phyloP scores from a whole-genome alignment of 768 basidiomycete genomes.

The Cytidiella melzeri region DNA sequence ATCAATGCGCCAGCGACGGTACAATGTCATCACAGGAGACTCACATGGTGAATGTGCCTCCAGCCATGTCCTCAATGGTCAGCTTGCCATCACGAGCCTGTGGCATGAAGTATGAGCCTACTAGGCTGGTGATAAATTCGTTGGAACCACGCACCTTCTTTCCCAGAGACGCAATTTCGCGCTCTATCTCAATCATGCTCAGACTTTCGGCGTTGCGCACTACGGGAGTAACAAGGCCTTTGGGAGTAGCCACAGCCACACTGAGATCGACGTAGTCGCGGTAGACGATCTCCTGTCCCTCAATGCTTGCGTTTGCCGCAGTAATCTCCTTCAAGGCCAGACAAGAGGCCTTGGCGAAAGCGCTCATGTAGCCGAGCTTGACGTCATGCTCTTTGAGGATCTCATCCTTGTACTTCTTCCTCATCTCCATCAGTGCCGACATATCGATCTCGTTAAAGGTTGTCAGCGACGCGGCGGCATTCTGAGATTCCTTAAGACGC shows the following conservation, averaged over 20 bases:
- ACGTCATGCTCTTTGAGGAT: conserved; percentile 89
- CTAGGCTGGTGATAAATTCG: neutral
- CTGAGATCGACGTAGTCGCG: conserved; percentile 89
- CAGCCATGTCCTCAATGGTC: conserved; percentile 96
- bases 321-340: conserved; percentile 90
- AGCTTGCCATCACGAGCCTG: conserved; percentile 89
- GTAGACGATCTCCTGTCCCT: conserved; percentile 91
- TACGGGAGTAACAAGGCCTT: conserved; percentile 95
- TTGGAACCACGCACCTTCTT: conserved; percentile 57
- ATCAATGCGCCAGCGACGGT: neutral
- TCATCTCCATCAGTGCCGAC: conserved; percentile 91
- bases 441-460: conserved; percentile 99
- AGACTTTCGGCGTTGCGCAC: conserved; percentile 85
- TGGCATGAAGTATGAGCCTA: conserved; percentile 2
- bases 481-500: conserved; percentile 97
- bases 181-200: conserved; percentile 88
- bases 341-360: conserved; percentile 83
- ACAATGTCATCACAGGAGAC: conserved; percentile 22
- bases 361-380: conserved; percentile 98
- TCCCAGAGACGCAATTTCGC: conserved; percentile 84
- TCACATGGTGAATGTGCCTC: conserved; percentile 97
- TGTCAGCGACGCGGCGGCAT: conserved; percentile 91
- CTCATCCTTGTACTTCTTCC: conserved; percentile 88
- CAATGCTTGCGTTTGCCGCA: conserved; percentile 89
- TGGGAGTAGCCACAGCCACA: conserved; percentile 95